Evolutionary conservation across 2,329 filamentous ascomycete species (phyloP), one percentile per base, ranked within the genome.

Genomic region (Curvularia sp.): DNA sequence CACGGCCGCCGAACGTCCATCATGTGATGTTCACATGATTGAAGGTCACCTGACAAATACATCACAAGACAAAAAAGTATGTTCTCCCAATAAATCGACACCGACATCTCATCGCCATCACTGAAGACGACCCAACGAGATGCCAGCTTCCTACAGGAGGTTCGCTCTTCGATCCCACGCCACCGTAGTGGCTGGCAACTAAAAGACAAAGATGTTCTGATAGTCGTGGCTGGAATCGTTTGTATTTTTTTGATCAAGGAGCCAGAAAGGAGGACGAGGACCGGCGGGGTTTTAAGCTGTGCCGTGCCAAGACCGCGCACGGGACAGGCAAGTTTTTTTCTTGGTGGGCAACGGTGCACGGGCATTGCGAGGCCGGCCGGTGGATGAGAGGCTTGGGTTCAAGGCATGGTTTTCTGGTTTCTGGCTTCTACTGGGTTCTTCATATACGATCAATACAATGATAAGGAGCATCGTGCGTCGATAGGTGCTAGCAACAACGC

Each of bases 201-300:
- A 82, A 70, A 81, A 85, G 86, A 83, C 77, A 78, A 77, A 82
- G 86, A 84, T 69, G 55, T 55, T 59, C 56, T 72, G 65, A 82
- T 80, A 84, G 86, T 89, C 87, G 87, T 90, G 87, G 87, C 87
- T 84, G 83, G 84, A 80, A 84, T 83, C 80, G 84, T 83, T 82
- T 65, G 64, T 50, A 73, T 72, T 85, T 87, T 87, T 87, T 88
- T 87, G 82, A 84, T 84, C 67, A 57, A 66, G 59, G 77, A 78
- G 77, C 78, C 77, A 80, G 77, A 80, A 81, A 77, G 59, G 62
- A 64, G 61, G 57, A 68, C 52, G 60, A 56, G 64, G 62, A 63
- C 51, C 49, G 27, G 38, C 46, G 61, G 63, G 63, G 49, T 69
- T 72, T 71, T 72, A 69, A 70, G 34, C 54, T 36, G 36, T 6